Evolutionary conservation across 495 filamentous ascomycete species (phyloP).

Genomic region (Trichoderma parareesei): DNA sequence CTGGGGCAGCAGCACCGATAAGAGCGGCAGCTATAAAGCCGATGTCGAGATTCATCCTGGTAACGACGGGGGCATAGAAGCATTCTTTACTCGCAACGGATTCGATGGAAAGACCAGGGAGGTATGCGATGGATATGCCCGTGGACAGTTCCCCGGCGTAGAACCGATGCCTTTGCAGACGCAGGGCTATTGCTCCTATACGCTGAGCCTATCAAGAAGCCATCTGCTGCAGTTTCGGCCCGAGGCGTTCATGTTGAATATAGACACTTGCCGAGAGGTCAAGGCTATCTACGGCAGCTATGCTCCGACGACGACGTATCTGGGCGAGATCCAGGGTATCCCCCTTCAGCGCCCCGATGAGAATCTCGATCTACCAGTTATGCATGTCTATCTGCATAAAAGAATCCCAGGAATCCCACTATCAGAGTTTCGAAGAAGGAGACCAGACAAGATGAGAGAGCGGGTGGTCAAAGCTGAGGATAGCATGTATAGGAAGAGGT

Average conservation of each 20-base stretch:
- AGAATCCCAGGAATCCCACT: not conserved
- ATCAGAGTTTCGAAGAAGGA: slow-evolving; percentile 6
- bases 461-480: slow-evolving; percentile 11
- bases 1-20: not conserved
- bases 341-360: not conserved
- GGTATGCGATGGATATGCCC: not conserved
- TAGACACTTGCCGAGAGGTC: slow-evolving; percentile 31
- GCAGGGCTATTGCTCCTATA: slow-evolving; percentile 49
- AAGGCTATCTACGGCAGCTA: slow-evolving; percentile 28
- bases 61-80: not conserved
- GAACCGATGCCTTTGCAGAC: not conserved
- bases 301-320: slow-evolving; percentile 28
- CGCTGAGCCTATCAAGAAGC: slow-evolving; percentile 30
- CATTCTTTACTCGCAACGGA: slow-evolving; percentile 7
- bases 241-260: slow-evolving; percentile 30
- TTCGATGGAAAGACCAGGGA: slow-evolving; percentile 2
- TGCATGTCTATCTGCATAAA: not conserved
- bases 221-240: slow-evolving; percentile 46
- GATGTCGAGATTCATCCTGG: not conserved
- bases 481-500: not conserved
- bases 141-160: not conserved
- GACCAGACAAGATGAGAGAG: too few species aligned
- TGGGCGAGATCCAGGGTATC: not conserved
- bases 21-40: not conserved
- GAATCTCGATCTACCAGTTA: not conserved